Evolutionary conservation across 2,329 filamentous ascomycete species (phyloP), one percentile per base, ranked within the genome.

Genomic region (Zarea fungicola): DNA sequence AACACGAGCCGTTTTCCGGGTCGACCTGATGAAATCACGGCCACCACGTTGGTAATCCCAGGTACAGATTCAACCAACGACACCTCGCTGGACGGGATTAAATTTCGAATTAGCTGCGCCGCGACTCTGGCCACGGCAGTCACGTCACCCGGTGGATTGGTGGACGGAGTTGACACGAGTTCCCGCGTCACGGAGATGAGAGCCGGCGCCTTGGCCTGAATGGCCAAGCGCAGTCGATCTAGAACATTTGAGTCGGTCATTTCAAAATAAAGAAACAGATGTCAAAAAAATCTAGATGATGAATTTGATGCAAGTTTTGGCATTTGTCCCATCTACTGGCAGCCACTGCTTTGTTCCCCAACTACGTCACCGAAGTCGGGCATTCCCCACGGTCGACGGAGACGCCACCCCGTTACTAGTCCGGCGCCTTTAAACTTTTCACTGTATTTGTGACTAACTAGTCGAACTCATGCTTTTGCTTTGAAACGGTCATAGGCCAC

Each of bases 401-500:
- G n/a, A n/a, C n/a, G n/a, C n/a, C n/a, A n/a, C n/a, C n/a, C n/a
- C n/a, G n/a, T n/a, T n/a, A n/a, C n/a, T n/a, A n/a, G n/a, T n/a
- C n/a, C n/a, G n/a, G n/a, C n/a, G n/a, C n/a, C n/a, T n/a, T n/a
- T n/a, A n/a, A n/a, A n/a, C n/a, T n/a, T n/a, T n/a, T n/a, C n/a
- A n/a, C n/a, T n/a, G n/a, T n/a, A n/a, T n/a, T n/a, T n/a, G n/a
- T n/a, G n/a, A n/a, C n/a, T n/a, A n/a, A n/a, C n/a, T n/a, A n/a
- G n/a, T n/a, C n/a, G n/a, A n/a, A n/a, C 11, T 40, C 7, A 39
- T 26, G 29, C 18, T 6, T 39, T 32, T 26, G 48, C 41, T 35
- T 50, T 50, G 26, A 51, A 34, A 25, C 41, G 37, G 16, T 58
- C 56, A n/a, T 58, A 58, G 8, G 32, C 34, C 2, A 58, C 40